Evolutionary conservation across 2,329 filamentous ascomycete genomes (phyloP).

Genomic region (Aspergillus viridinutans): DNA sequence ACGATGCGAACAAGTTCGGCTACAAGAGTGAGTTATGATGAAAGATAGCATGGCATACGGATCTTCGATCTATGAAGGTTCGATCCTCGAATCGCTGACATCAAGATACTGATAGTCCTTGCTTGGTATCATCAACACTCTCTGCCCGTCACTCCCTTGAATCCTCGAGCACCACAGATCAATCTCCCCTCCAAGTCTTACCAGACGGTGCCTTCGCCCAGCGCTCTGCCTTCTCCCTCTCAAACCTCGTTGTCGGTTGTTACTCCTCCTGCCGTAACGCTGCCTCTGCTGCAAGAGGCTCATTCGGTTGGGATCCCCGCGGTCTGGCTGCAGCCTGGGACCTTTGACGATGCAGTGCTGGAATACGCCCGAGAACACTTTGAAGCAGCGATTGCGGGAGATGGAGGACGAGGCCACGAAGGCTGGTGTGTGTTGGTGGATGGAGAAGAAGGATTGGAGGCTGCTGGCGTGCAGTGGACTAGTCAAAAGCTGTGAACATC

Average conservation of each 20-base stretch:
- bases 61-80: background rate
- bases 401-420: conserved; percentile 62
- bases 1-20: conserved; percentile 79
- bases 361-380: conserved; percentile 67
- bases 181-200: conserved; percentile 57
- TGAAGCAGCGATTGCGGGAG: conserved; percentile 62
- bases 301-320: conserved; percentile 66
- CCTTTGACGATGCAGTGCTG: conserved; percentile 72
- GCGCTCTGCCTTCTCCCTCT: conserved; percentile 60
- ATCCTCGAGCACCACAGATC: conserved; percentile 66
- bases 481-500: conserved; percentile 36
- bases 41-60: background rate
- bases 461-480: conserved; percentile 53
- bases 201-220: conserved; percentile 61
- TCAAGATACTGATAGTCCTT: conserved; percentile 59
- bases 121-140: conserved; percentile 78
- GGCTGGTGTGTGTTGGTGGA: conserved; percentile 89
- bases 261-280: conserved; percentile 76
- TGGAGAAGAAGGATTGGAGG: conserved; percentile 58
- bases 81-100: background rate
- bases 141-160: conserved; percentile 77
- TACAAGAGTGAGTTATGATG: conserved; percentile 64
- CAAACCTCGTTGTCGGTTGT: conserved; percentile 79
- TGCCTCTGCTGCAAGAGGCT: conserved; percentile 71
- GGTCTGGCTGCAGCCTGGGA: conserved; percentile 89